A percentile compares a stretch with the other conserved stretches of the same genome.
These are phyloP conservation scores for Pneumocystis oryctolagi DNA, from an alignment of 1,139 yeast species.

Conservation along the genomic window DNA sequence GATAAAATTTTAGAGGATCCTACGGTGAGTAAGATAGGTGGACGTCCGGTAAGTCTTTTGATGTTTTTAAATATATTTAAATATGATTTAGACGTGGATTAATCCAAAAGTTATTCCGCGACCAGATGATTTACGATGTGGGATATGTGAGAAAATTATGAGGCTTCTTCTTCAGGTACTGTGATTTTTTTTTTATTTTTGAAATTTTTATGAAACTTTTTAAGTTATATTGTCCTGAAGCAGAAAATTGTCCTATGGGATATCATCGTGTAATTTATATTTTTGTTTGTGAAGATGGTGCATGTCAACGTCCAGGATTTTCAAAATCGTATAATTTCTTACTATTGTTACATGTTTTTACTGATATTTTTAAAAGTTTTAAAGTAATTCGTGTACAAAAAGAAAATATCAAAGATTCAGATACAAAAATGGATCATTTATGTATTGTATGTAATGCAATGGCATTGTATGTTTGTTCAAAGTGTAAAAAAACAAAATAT, in stretches of 20 bases:
- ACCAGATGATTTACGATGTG: not conserved
- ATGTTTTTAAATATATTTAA: not conserved
- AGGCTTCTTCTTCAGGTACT: not conserved
- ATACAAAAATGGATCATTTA: constrained; percentile 2
- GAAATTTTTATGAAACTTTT: not conserved
- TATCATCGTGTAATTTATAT: constrained; percentile 9
- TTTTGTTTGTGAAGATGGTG: constrained; percentile 8
- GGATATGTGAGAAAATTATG: not conserved
- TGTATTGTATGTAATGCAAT: not conserved
- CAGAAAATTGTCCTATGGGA: constrained; percentile 5
- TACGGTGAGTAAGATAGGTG: not conserved
- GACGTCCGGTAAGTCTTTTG: not conserved
- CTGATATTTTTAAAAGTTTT: not conserved
- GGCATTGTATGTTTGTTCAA: not conserved
- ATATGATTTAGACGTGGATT: not conserved
- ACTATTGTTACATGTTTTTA: not conserved
- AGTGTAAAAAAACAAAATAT: not conserved
- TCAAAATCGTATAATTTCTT: constrained; percentile 4
- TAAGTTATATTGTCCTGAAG: not conserved
- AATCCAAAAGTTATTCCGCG: not conserved
- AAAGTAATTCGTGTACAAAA: constrained; percentile 1
- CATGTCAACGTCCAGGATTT: constrained; percentile 8
- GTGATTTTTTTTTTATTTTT: not conserved
- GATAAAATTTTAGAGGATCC: not conserved
- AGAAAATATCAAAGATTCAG: constrained; percentile 1